phyloP scores from a whole-genome alignment of 2,329 filamentous ascomycete species.

The Alternaria arborescens region DNA sequence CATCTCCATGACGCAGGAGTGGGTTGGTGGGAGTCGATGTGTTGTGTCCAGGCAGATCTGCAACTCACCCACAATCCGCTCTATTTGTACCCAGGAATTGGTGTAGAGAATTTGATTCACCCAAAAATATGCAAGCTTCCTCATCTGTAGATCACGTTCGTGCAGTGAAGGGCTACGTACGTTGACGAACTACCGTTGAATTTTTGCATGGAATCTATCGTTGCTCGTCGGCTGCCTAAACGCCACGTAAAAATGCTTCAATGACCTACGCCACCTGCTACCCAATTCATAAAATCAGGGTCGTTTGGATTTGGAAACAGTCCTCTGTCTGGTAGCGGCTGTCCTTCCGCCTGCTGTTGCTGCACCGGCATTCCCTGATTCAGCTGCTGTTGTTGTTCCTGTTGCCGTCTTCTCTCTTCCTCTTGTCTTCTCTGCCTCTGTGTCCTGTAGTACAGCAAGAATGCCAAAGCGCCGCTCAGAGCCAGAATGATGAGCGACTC shows the following conservation, averaged over 20 bases:
- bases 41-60: neutral
- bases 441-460: slow-evolving; percentile 82
- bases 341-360: slow-evolving; percentile 40
- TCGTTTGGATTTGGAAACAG: slow-evolving; percentile 73
- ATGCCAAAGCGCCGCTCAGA: slow-evolving; percentile 75
- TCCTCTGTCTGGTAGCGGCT: slow-evolving; percentile 58
- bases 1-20: neutral
- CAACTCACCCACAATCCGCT: neutral
- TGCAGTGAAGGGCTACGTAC: neutral
- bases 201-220: neutral
- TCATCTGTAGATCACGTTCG: neutral
- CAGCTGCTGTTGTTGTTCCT: slow-evolving; percentile 46
- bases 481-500: slow-evolving; percentile 87
- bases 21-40: neutral
- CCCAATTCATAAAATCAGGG: slow-evolving; percentile 73
- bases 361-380: slow-evolving; percentile 21
- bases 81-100: neutral
- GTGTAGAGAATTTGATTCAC: neutral
- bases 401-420: slow-evolving; percentile 47
- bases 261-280: slow-evolving; percentile 72
- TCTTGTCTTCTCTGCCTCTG: slow-evolving; percentile 63
- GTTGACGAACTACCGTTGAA: neutral
- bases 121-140: neutral
- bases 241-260: slow-evolving; percentile 30
- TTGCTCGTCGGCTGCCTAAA: neutral